Conservation (phyloP, 257 asterid species). For the Sherardia arvensis region DNA sequence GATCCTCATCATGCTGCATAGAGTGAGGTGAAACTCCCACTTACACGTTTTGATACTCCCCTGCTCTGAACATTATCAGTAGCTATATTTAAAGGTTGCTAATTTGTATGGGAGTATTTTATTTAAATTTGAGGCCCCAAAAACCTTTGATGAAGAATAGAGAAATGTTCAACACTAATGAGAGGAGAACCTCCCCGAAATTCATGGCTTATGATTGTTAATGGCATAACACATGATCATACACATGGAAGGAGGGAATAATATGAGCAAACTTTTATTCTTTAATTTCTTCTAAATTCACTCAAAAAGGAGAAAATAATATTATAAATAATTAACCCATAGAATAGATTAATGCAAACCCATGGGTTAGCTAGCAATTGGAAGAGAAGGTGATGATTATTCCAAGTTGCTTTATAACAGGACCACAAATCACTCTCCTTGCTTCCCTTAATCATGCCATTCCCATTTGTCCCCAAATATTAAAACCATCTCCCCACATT, state of each 20-base stretch:
- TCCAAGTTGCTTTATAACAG: conserved; percentile 21
- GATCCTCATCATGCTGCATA: too few species aligned
- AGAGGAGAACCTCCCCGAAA: conserved; percentile 17
- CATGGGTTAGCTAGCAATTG: conserved; percentile 14
- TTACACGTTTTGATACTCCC: too few species aligned
- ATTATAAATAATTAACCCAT: conserved; percentile 5
- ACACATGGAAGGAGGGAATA: conserved; percentile 25
- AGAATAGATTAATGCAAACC: background rate
- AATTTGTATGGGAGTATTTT: too few species aligned
- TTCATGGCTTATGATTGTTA: conserved; percentile 25
- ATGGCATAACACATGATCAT: conserved; percentile 23
- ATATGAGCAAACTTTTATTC: conserved; percentile 7
- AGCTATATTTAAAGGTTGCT: background rate
- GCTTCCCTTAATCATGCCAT: conserved; percentile 68
- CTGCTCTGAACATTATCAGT: too few species aligned
- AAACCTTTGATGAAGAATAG: conserved; percentile 6
- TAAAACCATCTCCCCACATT: conserved; percentile 35
- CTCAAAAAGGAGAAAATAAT: background rate
- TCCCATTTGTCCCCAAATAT: conserved; percentile 18
- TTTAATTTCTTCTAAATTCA: background rate
- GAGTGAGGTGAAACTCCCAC: too few species aligned
- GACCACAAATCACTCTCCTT: conserved; percentile 54
- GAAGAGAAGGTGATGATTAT: conserved; percentile 23
- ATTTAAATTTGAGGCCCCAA: background rate
- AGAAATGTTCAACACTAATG: background rate